Evolutionary conservation across 164 flowering plant genomes (phyloP).

Genomic region (Vitis rupestris): DNA sequence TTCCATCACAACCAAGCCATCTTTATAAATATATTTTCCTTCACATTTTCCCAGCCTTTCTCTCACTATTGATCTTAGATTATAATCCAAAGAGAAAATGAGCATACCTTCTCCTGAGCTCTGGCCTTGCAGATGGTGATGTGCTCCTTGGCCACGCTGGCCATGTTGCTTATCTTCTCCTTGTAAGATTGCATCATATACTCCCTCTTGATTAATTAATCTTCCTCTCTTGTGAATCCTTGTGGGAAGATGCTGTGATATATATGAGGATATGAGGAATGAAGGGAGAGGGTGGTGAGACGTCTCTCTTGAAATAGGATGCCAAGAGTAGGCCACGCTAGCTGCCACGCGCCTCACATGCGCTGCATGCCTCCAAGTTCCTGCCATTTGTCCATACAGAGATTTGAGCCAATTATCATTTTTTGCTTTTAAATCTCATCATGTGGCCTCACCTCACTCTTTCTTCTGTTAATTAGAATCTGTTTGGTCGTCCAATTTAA

Average conservation of each 20-base stretch:
- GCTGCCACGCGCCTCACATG: no score
- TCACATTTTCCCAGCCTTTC: neutral
- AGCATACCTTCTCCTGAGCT: slow-evolving; percentile 56
- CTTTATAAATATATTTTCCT: neutral
- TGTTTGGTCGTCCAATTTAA: no score
- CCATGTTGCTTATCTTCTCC: slow-evolving; percentile 61
- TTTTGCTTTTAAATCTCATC: no score
- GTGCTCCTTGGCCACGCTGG: slow-evolving; percentile 54
- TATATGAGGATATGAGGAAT: neutral
- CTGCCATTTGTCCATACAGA: no score
- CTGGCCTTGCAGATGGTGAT: slow-evolving; percentile 44
- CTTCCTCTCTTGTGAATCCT: neutral
- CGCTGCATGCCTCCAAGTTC: no score
- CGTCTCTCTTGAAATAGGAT: neutral
- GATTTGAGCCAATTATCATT: no score
- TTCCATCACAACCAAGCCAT: neutral
- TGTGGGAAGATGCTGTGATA: no score
- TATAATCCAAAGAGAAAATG: no score
- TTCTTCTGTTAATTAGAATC: no score
- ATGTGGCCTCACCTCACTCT: no score
- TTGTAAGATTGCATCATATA: slow-evolving; percentile 48
- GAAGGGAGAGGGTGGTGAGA: neutral
- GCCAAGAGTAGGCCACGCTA: no score
- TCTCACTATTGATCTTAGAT: no score
- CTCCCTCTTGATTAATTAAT: neutral